Base-by-base conservation (phyloP, 2,329 filamentous ascomycete genomes). In the Fusarium virguliforme region DNA sequence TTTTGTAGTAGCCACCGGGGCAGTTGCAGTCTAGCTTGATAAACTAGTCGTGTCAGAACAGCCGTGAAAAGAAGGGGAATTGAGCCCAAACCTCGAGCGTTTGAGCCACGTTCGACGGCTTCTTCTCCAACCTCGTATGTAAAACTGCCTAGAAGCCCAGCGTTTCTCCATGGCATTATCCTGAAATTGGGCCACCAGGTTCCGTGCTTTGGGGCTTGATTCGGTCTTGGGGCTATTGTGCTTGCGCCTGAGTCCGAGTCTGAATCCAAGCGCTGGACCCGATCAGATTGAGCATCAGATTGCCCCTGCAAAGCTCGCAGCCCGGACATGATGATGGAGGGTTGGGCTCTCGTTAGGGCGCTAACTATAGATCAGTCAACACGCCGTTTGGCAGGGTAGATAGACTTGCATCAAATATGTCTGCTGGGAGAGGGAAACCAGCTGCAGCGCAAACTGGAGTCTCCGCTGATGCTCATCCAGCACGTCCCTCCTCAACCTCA, bases 361-460 rank as follows among this genome's bases (percentile, higher is more conserved):
- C 71, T 74, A 0, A n/a, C 9, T 1, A 8, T 9, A 0, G 1
- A 1, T 22, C 15, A 12, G 43, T 13, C 15, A 9, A 10, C 12
- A 5, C 2, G n/a, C 4, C 7, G 3, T 18, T 15, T 15, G 13
- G 30, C 13, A n/a, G 18, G 6, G 18, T 9, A 12, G 9, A 3
- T 10, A 24, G 22, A 15, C 62, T 26, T 13, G 64, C 63, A 70
- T 62, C 8, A 67, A 18, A 12, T 72, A 72, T 1, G 60, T 67
- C 22, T 72, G 64, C 3, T 72, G 67, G 0, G 69, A 72, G 0
- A 74, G 10, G 0, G 24, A 24, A 0, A 74, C 22, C 1, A 72
- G 13, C 3, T 67, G 62, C 6, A 74, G 37, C 0, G 62, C 60
- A 13, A 24, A 65, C 4, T 62, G 34, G 0, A 74, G 60, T 1